Evolutionary conservation across 441 rosid genomes (phyloP), one percentile per base, ranked within the genome.

Genomic region (Bocquillonia castaneifolia): DNA sequence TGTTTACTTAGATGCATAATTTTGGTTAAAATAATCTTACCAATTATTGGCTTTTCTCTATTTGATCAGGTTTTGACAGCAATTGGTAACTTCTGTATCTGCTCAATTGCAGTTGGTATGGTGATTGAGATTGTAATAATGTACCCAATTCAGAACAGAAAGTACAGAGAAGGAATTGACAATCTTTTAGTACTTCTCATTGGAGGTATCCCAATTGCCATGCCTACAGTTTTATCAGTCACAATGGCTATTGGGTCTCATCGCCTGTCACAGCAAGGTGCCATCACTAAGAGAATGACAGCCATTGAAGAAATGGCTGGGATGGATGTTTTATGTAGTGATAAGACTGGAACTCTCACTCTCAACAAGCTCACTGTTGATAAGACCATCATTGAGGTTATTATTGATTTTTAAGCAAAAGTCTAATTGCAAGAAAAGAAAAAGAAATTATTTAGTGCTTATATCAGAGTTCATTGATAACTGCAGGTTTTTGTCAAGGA

Each of bases 301-400:
- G 99, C 97, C 28, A 93, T 93, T 36, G 96, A 93, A 77, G 97
- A 91, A 82, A 85, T 93, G 96, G 96, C 97, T 2, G 97, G 98
- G 25, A 92, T 92, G 98, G 98, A 93, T 75, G 92, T 93, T 59
- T 81, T 93, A 0, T 93, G 98, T 80, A 91, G 98, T 67, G 98
- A 93, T 59, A 93, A 93, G 74, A 93, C 97, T 0, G 95, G 98
- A 55, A 93, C 95, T 59, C 86, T 93, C 47, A 89, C 98, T 28
- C 97, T 93, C 68, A 91, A 93, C 86, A 89, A 86, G 85, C 95
- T 93, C 59, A 85, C 93, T 2, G 98, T 93, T 0, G 96, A 93
- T 79, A 91, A 85, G 74, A 76, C 17, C 67, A 77, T 93, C 54
- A 74, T 91, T 25, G 96, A 93, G 88, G 98, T 90, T 26, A 9